Conservation (phyloP, 352 stramenopile genomes). For the Pythium dissotocum region DNA sequence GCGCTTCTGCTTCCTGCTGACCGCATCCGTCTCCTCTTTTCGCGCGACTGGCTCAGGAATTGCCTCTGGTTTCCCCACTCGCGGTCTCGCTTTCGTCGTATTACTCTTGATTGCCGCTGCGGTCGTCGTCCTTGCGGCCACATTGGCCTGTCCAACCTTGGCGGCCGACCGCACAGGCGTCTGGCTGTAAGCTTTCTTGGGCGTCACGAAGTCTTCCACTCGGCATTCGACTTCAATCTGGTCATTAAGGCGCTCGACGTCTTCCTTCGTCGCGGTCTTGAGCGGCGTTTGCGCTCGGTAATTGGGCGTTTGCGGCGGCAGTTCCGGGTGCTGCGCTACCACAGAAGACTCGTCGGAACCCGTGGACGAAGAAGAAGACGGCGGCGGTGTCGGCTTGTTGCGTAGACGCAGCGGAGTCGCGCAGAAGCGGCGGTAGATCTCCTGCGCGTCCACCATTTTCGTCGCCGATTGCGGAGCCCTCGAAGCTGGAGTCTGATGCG, state of each 20-base stretch:
- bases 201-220: slow-evolving; percentile 1
- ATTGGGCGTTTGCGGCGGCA: background rate
- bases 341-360: slow-evolving; percentile 2
- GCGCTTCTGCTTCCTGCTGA: slow-evolving; percentile 34
- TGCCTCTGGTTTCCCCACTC: background rate
- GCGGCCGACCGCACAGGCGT: background rate
- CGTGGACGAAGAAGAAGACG: background rate
- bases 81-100: background rate
- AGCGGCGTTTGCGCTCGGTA: background rate
- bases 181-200: background rate
- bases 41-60: background rate
- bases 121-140: background rate
- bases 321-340: background rate
- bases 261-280: slow-evolving; percentile 1
- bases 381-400: slow-evolving; percentile 5
- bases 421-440: slow-evolving; percentile 29
- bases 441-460: slow-evolving; percentile 26
- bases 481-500: slow-evolving; percentile 3
- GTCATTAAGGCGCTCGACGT: slow-evolving; percentile 12
- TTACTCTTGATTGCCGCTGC: background rate
- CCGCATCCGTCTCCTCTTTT: background rate
- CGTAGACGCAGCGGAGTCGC: slow-evolving; percentile 25
- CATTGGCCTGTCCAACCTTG: background rate
- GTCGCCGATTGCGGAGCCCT: background rate
- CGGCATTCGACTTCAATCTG: slow-evolving; percentile 22